Evolutionary conservation across 441 rosid species (phyloP), one percentile per base, ranked within the genome.

Genomic region (Pelargonium citronellum): DNA sequence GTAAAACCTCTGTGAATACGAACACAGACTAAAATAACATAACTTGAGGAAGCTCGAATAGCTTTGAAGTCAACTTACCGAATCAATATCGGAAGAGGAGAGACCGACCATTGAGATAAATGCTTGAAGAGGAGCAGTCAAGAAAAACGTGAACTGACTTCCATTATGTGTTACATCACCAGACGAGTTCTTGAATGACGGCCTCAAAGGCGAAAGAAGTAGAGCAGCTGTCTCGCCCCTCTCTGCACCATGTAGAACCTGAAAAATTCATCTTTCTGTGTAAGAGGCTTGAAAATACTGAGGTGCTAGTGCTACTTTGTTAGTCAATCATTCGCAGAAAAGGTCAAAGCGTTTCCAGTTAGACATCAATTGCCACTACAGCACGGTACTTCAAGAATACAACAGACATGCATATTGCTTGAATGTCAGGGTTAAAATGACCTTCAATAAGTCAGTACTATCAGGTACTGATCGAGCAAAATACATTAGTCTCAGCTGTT

Each of bases 101-200:
- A 85, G 80, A 70, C 89, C 96, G 67, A 83, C 85, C 91, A 91
- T 83, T 69, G 83, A 92, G 79, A 88, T 84, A 80, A 90, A 90
- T 51, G 99, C 99, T 67, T 84, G 91, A 41, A 94, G 67, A 75
- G 97, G 96, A 72, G 96, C 83, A 41, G 97, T 82, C 64, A 94
- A 84, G 91, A 90, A 94, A 78, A 85, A 87, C 0, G 97, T 90
- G 76, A 94, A 94, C 80, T 91, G 99, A 69, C 96, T 89, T 79
- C 94, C 95, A 13, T 73, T 76, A 19, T 81, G 71, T 60, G 73
- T 53, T 74, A 67, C 53, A 74, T 83, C 85, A 77, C 57, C 66
- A 13, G 86, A 81, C 53, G 62, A 78, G 58, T 75, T 82, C 79
- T 80, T 83, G 70, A 83, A 87, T 30, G 82, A 79, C 39, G 91